Conservation (phyloP, 345 rosid species). For the Boechera stricta region DNA sequence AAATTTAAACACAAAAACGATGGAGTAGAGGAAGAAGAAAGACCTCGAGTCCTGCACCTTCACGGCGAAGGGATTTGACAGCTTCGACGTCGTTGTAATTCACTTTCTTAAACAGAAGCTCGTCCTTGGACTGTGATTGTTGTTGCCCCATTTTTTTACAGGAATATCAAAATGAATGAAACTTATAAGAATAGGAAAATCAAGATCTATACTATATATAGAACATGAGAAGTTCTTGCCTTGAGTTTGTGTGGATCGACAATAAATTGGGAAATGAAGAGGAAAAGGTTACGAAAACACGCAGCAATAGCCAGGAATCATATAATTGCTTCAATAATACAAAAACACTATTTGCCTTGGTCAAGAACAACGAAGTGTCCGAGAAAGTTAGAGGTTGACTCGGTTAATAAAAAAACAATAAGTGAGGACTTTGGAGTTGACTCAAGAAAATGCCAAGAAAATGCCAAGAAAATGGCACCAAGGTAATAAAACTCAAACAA, state of each 20-base stretch:
- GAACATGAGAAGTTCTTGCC: background rate
- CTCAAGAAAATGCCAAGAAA: background rate
- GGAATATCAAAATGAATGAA: background rate
- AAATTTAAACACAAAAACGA: background rate
- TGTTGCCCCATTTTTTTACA: conserved; percentile 64
- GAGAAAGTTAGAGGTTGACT: conserved; percentile 9
- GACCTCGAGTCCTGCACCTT: conserved; percentile 90
- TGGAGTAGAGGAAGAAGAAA: background rate
- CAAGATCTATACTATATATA: background rate
- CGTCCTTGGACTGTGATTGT: conserved; percentile 75
- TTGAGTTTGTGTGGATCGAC: background rate
- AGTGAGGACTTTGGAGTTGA: background rate
- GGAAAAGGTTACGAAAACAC: background rate
- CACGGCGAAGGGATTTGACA: conserved; percentile 66
- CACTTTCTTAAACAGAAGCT: conserved; percentile 70
- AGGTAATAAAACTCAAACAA: background rate
- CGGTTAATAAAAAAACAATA: background rate
- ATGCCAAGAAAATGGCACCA: too few relatives aligned
- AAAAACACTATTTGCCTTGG: background rate
- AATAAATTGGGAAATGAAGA: background rate
- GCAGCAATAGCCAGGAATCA: background rate
- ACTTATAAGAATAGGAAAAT: background rate
- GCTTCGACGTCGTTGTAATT: conserved; percentile 61
- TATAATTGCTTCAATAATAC: background rate
- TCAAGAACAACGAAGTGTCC: background rate